Conservation (phyloP, 176 grass and related monocot genomes). For the Lolium multiflorum region DNA sequence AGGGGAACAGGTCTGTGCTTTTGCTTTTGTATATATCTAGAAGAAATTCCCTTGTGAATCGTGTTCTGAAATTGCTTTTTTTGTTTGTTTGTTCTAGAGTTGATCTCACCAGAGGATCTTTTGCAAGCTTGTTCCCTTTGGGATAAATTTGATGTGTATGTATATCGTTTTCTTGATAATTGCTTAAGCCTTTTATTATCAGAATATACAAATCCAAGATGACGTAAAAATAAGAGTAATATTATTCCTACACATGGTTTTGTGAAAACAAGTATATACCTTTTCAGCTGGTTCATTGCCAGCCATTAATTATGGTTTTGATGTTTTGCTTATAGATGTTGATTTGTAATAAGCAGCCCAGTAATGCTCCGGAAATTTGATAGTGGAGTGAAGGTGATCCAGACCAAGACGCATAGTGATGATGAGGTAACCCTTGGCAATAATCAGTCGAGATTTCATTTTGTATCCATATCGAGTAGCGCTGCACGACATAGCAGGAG, state of each 20-base stretch:
- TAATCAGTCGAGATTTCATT: neutral
- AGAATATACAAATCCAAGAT: slow-evolving; percentile 43
- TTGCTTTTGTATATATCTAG: slow-evolving; percentile 37
- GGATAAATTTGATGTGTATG: slow-evolving; percentile 99
- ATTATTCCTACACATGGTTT: slow-evolving; percentile 2
- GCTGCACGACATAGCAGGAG: slow-evolving; percentile 25
- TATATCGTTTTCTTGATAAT: slow-evolving; percentile 49
- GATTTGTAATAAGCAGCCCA: slow-evolving; percentile 78
- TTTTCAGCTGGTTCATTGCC: slow-evolving; percentile 51
- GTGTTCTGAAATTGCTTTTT: slow-evolving; percentile 44
- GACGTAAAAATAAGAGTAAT: slow-evolving; percentile 22
- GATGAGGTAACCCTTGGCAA: slow-evolving; percentile 65
- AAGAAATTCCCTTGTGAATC: neutral
- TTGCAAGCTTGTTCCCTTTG: slow-evolving; percentile 93
- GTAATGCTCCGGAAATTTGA: slow-evolving; percentile 98
- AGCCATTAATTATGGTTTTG: slow-evolving; percentile 54
- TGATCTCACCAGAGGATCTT: slow-evolving; percentile 99
- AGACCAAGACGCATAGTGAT: slow-evolving; percentile 97
- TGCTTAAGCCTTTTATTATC: slow-evolving; percentile 43
- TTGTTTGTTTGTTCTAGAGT: slow-evolving; percentile 58
- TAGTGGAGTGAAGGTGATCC: slow-evolving; percentile 98
- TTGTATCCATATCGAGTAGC: slow-evolving; percentile 12
- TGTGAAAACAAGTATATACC: slow-evolving; percentile 22
- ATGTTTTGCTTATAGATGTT: slow-evolving; percentile 73
- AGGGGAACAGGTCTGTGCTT: slow-evolving; percentile 83